Conservation (phyloP, 2,329 filamentous ascomycete genomes). For the Laburnicola sp. region DNA sequence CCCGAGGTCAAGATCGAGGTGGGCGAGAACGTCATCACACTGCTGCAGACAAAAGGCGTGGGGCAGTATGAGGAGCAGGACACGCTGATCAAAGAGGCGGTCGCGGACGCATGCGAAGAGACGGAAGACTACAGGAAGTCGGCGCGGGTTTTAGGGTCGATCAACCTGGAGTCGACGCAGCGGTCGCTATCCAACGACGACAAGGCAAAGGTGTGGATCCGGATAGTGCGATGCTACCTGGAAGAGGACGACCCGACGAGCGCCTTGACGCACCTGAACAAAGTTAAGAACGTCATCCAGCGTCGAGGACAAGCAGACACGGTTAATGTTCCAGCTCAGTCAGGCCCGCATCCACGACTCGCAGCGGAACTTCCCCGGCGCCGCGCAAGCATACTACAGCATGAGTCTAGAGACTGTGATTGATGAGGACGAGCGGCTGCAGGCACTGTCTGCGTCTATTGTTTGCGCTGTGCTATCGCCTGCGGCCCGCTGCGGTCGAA, state of each 20-base stretch:
- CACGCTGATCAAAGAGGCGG: slow-evolving; percentile 74
- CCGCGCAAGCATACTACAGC: slow-evolving; percentile 83
- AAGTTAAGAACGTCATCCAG: slow-evolving; percentile 88
- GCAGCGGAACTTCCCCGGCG: slow-evolving; percentile 84
- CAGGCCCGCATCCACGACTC: slow-evolving; percentile 93
- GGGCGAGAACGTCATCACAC: slow-evolving; percentile 70
- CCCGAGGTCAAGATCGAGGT: slow-evolving; percentile 73
- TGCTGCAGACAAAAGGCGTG: slow-evolving; percentile 67
- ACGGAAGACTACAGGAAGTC: slow-evolving; percentile 80
- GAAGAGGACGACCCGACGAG: slow-evolving; percentile 88
- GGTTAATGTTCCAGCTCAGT: slow-evolving; percentile 84
- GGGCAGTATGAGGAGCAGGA: slow-evolving; percentile 81
- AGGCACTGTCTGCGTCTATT: slow-evolving; percentile 83
- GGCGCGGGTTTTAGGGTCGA: slow-evolving; percentile 76
- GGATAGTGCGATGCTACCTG: slow-evolving; percentile 90
- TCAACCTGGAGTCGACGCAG: slow-evolving; percentile 87
- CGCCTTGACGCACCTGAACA: slow-evolving; percentile 87
- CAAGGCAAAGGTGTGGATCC: slow-evolving; percentile 84
- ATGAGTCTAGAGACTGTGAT: slow-evolving; percentile 78
- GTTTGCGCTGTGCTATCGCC: slow-evolving; percentile 91
- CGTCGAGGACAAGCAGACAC: slow-evolving; percentile 72
- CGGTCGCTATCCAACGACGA: slow-evolving; percentile 79
- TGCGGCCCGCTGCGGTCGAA: slow-evolving; percentile 80
- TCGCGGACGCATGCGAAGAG: slow-evolving; percentile 80
- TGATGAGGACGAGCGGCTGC: slow-evolving; percentile 83